Base-by-base conservation (phyloP, 805 yeast genomes). In the Candida methanosorbosa region DNA sequence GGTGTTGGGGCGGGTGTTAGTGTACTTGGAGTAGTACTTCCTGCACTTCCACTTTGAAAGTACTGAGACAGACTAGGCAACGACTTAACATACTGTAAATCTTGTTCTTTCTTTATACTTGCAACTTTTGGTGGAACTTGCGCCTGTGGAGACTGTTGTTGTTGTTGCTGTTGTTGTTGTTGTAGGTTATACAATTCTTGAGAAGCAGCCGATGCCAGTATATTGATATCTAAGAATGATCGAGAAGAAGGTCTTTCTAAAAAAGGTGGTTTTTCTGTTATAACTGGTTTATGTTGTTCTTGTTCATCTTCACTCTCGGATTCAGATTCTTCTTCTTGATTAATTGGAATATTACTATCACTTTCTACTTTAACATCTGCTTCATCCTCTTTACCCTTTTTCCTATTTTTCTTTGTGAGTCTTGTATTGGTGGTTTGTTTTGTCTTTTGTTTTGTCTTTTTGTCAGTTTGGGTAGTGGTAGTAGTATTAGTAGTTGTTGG, bases 131-230 rank as follows among this genome's bases (percentile, higher is more conserved):
- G 33, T 42, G 4, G 44, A 44, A 11, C 43, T 44, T 23, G 44
- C 21, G 26, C 47, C 30, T 42, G 46, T n/a, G n/a, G n/a, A n/a
- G n/a, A n/a, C 16, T 38, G 49, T 12, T 41, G 43, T 34, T 41
- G 43, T 17, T 33, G 33, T 35, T 38, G 43, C 13, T 33, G 32
- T 28, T 49, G 42, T 38, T 46, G 50, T 24, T 49, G 40, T 41
- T 64, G 64, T 39, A 72, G 42, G 38, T 62, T 60, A 36, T 62
- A 62, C 37, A 72, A 57, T 49, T 72, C 78, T 46, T 71, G 74
- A 3, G 73, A 62, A 4, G 78, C 78, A 5, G 77, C 76, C 11
- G 68, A 56, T 5, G 77, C 78, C 32, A 72, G 51, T 3, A 70
- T 55, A 46, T 72, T 74, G 33, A 72, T 72, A 44, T 68, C 70